Percentiles rank a stretch among this genome's conserved stretches.
phyloP scores from a whole-genome alignment of 2,329 filamentous ascomycete genomes.

The Penicillium sp. region DNA sequence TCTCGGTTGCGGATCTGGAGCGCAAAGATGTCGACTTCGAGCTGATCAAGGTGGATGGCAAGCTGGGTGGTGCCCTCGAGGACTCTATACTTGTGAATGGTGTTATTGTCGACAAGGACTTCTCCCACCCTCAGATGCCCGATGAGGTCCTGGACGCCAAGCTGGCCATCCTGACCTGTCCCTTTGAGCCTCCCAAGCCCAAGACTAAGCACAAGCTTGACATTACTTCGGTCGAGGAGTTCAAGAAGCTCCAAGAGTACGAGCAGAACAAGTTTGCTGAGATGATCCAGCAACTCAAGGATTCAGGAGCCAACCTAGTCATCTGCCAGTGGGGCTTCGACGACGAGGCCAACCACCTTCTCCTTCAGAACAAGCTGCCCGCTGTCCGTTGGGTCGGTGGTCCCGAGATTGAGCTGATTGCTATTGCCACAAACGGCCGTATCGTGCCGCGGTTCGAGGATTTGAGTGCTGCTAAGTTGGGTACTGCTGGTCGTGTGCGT shows the following conservation, averaged over 20 bases:
- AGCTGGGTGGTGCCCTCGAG: conserved; percentile 89
- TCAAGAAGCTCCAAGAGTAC: conserved; percentile 95
- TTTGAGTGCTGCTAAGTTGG: conserved; percentile 83
- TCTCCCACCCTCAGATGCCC: conserved; percentile 98
- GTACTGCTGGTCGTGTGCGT: conserved; percentile 79
- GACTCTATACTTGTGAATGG: conserved; percentile 94
- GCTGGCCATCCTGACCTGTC: conserved; percentile 94
- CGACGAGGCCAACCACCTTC: conserved; percentile 94
- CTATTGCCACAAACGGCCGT: conserved; percentile 94
- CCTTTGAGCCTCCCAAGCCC: conserved; percentile 97
- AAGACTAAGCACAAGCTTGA: conserved; percentile 99
- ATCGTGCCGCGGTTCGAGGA: conserved; percentile 98
- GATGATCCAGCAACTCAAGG: conserved; percentile 99
- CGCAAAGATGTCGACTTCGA: conserved; percentile 98
- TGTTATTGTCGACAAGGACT: conserved; percentile 99
- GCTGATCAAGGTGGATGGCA: conserved; percentile 98
- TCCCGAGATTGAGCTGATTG: conserved; percentile 96
- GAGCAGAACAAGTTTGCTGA: conserved; percentile 94
- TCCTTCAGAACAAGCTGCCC: conserved; percentile 92
- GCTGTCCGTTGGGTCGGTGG: conserved; percentile 97
- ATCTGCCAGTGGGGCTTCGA: conserved; percentile 99
- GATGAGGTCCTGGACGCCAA: conserved; percentile 92
- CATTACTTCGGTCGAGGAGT: conserved; percentile 94
- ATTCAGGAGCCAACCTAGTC: conserved; percentile 90
- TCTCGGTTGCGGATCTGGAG: conserved; percentile 92